Evolutionary conservation across 1,284 basidiomycete genomes (phyloP), one percentile per base, ranked within the genome.

Genomic region (Marasmius oreades): DNA sequence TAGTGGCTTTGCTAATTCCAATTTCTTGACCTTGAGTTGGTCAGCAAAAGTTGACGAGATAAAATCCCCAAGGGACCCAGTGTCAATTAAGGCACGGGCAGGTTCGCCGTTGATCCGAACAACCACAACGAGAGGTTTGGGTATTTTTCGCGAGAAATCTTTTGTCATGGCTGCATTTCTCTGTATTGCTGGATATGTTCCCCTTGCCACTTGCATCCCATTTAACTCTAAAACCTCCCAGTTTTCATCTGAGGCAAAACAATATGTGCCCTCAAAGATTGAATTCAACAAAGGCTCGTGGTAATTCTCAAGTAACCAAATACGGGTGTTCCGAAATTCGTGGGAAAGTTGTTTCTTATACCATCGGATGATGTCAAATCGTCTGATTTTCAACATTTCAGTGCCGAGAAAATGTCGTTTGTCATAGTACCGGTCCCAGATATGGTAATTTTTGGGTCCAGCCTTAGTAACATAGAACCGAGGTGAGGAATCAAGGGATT

Each of bases 21-120:
- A 53, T 22, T 52, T 51, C 23, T 36, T 20, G 61, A 73, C 56
- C 54, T 68, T 59, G 14, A 73, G 59, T 56, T 73, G 72, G 53
- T 73, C 67, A 0, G 64, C 70, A 5, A 72, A 45, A 11, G 60
- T 67, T 2, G 65, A 61, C 1, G 71, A 73, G 20, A 74, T 67
- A 52, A 74, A 73, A 59, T 73, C 72, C 1, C 64, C 67, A 1
- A 70, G 55, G 1, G 69, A 73, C 0, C 72, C 72, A 0, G 67
- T 62, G 48, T 73, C 70, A 0, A 73, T 39, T 33, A 74, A 45
- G 0, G 71, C 70, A 0, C 59, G 42, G 6, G 55, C 63, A 0
- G 63, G 64, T 1, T 67, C 33, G 0, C 65, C 67, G 50, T 73
- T 69, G 5, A 73, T 55, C 3, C 61, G 22, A 0, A 69, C 62